A percentile compares a stretch with the other conserved stretches of the same genome.
Conservation (phyloP, 1,139 yeast genomes). For the Blastobotrys indianensis region DNA sequence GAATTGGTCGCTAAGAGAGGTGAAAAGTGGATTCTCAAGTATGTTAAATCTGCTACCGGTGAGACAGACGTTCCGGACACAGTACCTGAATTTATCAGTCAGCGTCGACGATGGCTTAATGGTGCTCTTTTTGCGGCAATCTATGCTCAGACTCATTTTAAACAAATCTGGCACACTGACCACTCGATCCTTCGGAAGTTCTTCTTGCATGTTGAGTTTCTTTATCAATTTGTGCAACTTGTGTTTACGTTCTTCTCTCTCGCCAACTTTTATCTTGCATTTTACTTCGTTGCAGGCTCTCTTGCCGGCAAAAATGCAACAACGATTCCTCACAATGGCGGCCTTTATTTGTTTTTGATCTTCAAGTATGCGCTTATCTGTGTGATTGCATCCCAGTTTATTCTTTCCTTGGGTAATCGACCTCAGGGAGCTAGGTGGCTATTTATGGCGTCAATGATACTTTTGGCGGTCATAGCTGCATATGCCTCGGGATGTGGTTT, state of each 20-base stretch:
- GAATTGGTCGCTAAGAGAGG: slow-evolving; percentile 84
- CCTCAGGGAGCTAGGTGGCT: slow-evolving; percentile 84
- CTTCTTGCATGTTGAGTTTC: slow-evolving; percentile 74
- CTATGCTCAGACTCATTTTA: slow-evolving; percentile 73
- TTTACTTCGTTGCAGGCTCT: slow-evolving; percentile 89
- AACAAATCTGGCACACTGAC: slow-evolving; percentile 78
- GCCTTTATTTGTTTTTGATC: slow-evolving; percentile 65
- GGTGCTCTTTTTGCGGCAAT: slow-evolving; percentile 97
- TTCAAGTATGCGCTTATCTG: slow-evolving; percentile 80
- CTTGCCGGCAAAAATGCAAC: slow-evolving; percentile 45
- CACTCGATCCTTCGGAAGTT: slow-evolving; percentile 73
- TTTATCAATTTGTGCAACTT: slow-evolving; percentile 71
- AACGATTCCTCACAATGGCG: slow-evolving; percentile 56
- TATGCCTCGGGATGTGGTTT: slow-evolving; percentile 82
- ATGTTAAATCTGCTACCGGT: slow-evolving; percentile 89
- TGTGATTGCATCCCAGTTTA: slow-evolving; percentile 74
- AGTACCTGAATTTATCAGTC: slow-evolving; percentile 84
- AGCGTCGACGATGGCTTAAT: slow-evolving; percentile 95
- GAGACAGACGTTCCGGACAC: slow-evolving; percentile 97
- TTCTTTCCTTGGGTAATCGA: slow-evolving; percentile 90
- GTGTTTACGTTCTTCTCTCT: slow-evolving; percentile 84
- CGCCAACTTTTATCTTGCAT: slow-evolving; percentile 84
- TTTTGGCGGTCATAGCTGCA: slow-evolving; percentile 70
- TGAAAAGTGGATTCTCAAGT: slow-evolving; percentile 88
- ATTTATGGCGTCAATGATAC: slow-evolving; percentile 63